Base-by-base conservation (phyloP, 2,329 filamentous ascomycete species). In the Ascochyta lentis region DNA sequence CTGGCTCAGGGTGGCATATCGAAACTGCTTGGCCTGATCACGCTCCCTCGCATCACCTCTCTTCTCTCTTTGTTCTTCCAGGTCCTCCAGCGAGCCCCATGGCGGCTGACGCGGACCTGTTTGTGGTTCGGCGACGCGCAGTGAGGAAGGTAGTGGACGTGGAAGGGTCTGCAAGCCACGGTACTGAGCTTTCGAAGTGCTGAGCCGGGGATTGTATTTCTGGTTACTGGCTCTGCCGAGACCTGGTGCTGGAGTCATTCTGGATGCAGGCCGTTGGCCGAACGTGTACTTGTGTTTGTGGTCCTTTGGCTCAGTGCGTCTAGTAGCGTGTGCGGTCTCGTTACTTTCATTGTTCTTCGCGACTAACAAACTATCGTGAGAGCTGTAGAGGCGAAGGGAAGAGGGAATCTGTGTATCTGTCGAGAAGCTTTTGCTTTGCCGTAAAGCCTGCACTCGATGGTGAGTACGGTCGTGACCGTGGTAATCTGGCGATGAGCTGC, bases 71-170 rank as follows among this genome's bases (percentile, higher is more conserved):
- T 58, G 56, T 15, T 43, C 37, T 7, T 60, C 52, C 1, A 66
- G 58, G 1, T 44, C 13, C 5, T 54, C 48, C 15, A 61, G 58
- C 1, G 58, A 58, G 8, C 56, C 61, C 63, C 63, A 66, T 0
- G 61, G 63, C 6, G 63, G 63, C 1, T 49, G 48, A 4, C 59
- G 56, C 0, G 61, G 61, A 4, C 61, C 63, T 4, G 39, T 40
- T 12, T 56, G 60, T 1, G 40, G 23, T 2, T 54, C 38, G 2
- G 35, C n/a, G 12, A 41, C 31, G 24, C 53, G 53, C 6, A 51
- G 43, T 7, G 53, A 47, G 19, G 42, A 38, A 1, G 52, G 52
- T 2, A 55, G 46, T 3, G 52, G 46, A 1, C 34, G 40, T 3
- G 46, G 52, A 2, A 55, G 46, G 2, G 53, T 47, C 3, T 29